A percentile compares a stretch with the other conserved stretches of the same genome.
These are phyloP conservation scores for Cordyceps javanica DNA, from an alignment of 2,329 filamentous ascomycete species.

Conservation along the genomic window DNA sequence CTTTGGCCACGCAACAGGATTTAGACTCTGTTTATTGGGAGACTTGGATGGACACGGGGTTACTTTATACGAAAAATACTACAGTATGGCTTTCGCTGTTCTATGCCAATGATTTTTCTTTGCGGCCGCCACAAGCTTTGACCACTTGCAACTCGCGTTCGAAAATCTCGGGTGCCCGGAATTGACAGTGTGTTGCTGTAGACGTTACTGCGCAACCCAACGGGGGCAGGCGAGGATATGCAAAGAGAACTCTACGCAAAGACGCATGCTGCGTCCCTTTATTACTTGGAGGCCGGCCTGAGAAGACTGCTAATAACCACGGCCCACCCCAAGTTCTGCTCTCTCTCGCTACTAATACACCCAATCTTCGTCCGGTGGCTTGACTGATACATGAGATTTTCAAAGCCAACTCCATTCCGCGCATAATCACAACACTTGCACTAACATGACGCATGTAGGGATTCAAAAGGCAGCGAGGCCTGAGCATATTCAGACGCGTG, in stretches of 20 bases:
- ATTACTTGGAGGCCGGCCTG: not conserved
- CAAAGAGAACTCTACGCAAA: not conserved
- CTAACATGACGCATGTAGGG: too few relatives aligned
- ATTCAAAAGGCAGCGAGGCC: not conserved
- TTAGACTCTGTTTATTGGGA: not conserved
- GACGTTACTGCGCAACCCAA: not conserved
- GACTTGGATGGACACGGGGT: not conserved
- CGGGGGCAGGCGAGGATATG: not conserved
- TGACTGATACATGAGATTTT: too few relatives aligned
- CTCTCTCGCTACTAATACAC: too few relatives aligned
- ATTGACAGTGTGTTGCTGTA: not conserved
- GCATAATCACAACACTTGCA: too few relatives aligned
- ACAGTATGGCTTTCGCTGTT: not conserved
- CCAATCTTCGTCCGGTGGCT: too few relatives aligned
- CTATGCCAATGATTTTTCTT: not conserved
- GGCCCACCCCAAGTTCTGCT: too few relatives aligned
- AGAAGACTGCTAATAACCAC: not conserved
- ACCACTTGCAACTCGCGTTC: not conserved
- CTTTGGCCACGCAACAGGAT: not conserved
- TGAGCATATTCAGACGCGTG: not conserved
- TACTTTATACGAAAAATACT: not conserved
- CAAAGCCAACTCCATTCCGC: too few relatives aligned
- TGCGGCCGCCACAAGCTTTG: slow-evolving; percentile 1
- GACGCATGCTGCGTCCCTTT: not conserved
- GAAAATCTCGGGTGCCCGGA: not conserved